These are phyloP conservation scores for Quercus agrifolia DNA, from an alignment of 306 rosid species.

Conservation along the genomic window DNA sequence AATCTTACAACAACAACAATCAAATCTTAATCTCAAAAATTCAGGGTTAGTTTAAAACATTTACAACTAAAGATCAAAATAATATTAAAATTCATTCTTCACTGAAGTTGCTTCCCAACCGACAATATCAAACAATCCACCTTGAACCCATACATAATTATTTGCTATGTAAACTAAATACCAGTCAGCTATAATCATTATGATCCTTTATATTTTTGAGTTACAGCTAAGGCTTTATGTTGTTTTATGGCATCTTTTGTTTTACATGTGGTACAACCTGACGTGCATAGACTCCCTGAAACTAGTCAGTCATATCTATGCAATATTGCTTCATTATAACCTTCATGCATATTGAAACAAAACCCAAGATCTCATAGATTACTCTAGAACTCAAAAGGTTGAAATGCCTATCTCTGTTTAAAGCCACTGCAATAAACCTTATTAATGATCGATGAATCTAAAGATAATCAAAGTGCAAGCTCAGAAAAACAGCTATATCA, in stretches of 20 bases:
- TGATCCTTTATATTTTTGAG: slow-evolving; percentile 12
- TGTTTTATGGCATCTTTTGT: slow-evolving; percentile 23
- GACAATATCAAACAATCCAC: too few species aligned
- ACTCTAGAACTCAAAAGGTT: neutral
- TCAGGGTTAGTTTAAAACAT: too few species aligned
- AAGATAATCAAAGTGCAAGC: neutral
- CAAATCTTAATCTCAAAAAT: too few species aligned
- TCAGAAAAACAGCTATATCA: too few species aligned
- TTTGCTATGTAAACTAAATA: neutral
- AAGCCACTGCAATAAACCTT: neutral
- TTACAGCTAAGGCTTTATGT: slow-evolving; percentile 14
- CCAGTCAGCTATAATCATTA: slow-evolving; percentile 2
- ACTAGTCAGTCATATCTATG: neutral
- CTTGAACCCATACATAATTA: neutral
- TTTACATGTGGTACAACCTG: slow-evolving; percentile 19
- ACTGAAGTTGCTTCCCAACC: too few species aligned
- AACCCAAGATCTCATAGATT: neutral
- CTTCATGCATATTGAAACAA: neutral
- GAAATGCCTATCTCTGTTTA: neutral
- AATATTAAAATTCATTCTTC: too few species aligned
- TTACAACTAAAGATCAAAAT: too few species aligned
- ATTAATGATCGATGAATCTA: neutral
- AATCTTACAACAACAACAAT: too few species aligned
- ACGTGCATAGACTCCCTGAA: neutral
- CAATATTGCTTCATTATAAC: neutral